Evolutionary conservation across 2,329 filamentous ascomycete species (phyloP).

Genomic region (Penicillium frequentans): DNA sequence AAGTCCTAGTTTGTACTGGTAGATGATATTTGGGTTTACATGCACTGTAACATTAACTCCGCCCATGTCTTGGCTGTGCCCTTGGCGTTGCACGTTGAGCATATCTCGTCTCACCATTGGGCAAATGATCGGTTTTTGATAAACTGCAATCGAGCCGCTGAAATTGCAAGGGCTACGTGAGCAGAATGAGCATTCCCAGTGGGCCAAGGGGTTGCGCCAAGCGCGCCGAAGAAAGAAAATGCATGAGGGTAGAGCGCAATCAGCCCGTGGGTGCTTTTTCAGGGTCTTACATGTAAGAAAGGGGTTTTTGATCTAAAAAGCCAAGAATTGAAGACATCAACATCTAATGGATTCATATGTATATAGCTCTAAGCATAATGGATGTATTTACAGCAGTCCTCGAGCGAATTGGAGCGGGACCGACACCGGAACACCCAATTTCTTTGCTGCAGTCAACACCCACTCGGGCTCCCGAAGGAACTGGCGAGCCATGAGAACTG

Average conservation of each 20-base stretch:
- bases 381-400: conserved; percentile 9
- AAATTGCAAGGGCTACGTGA: not conserved
- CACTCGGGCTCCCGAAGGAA: conserved; percentile 58
- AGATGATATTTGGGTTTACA: not conserved
- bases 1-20: not conserved
- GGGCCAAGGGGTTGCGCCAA: not conserved
- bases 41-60: not conserved
- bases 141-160: not conserved
- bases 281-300: no score
- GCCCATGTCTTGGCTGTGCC: not conserved
- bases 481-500: conserved; percentile 53
- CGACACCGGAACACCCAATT: conserved; percentile 49
- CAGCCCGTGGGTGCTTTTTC: no score
- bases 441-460: conserved; percentile 53
- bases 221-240: not conserved
- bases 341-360: not conserved
- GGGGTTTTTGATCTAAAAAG: no score
- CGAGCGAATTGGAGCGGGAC: conserved; percentile 50
- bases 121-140: rapidly evolving
- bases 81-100: not conserved
- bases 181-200: not conserved
- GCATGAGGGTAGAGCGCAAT: not conserved
- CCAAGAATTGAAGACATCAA: not conserved
- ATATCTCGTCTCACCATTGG: not conserved
- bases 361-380: not conserved